Base-by-base conservation (phyloP, 495 filamentous ascomycete genomes). In the Neurospora africana region DNA sequence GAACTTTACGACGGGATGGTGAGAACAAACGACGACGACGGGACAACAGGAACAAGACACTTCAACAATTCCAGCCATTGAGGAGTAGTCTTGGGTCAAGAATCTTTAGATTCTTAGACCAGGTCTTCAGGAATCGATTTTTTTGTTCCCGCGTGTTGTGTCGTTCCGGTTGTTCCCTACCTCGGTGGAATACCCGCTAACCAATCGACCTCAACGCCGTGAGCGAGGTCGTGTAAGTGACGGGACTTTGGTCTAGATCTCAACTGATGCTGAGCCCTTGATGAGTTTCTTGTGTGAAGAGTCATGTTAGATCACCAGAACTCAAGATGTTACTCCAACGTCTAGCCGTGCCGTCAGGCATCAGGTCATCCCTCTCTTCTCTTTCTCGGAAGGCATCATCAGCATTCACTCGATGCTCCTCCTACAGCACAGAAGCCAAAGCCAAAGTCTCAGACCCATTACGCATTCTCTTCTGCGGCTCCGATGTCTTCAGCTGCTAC, bases 381-480 rank as follows among this genome's bases (percentile, higher is more conserved):
- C 41, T 67, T 37, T 21, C 41, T 19, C 43, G 5, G 4, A 67
- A 36, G 30, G 10, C 53, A 17, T 67, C n/a, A 33, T 65, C n/a
- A 33, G 41, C 69, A 33, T 65, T 33, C 43, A 65, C 17, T 0
- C 69, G n/a, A 8, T 67, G 41, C 17, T 33, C 39, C 4, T 53
- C 41, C 3, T 65, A 65, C 53, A 65, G 53, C 53, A 65, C 53
- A 41, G 2, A 21, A 40, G 61, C 33, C 37, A 9, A 37, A 40
- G 10, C 33, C 68, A 81, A 75, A 40, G 61, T 21, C 21, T 83
- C 82, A 0, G 81, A 85, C 10, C 93, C 93, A 2, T 85, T 99
- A 36, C 87, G 91, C n/a, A 93, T 99, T 68, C 88, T 99, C 21
- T 99, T 97, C 82, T 98, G 94, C 79, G 95, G 95, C 35, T 96